These are phyloP conservation scores for Harrya chromipes DNA, from an alignment of 768 basidiomycete species.

Conservation along the genomic window DNA sequence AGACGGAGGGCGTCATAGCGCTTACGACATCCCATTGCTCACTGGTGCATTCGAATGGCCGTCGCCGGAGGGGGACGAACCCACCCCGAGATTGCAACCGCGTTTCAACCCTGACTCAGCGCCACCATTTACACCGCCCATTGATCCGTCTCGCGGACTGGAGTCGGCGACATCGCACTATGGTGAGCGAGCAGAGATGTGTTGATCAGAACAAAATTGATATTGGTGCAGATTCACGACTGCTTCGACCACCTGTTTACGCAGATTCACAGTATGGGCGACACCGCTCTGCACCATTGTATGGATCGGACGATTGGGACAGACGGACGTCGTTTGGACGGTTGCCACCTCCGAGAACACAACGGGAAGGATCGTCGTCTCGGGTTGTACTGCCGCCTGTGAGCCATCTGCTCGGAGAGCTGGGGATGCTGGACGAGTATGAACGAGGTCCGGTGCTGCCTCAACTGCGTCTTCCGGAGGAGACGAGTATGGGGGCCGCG, in stretches of 20 bases:
- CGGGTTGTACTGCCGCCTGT: slow-evolving; percentile 30
- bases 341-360: slow-evolving; percentile 6
- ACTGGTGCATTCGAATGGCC: slow-evolving; percentile 26
- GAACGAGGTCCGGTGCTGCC: slow-evolving; percentile 25
- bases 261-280: slow-evolving; percentile 22
- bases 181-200: slow-evolving; percentile 15
- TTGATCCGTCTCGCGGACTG: slow-evolving; percentile 8
- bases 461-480: slow-evolving; percentile 28
- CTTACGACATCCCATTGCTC: slow-evolving; percentile 16
- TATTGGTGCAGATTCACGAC: slow-evolving; percentile 15
- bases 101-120: slow-evolving; percentile 7
- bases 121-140: slow-evolving; percentile 17
- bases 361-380: slow-evolving; percentile 17
- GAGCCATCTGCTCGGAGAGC: slow-evolving; percentile 21
- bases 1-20: slow-evolving; percentile 10
- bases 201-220: neutral
- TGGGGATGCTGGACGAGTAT: slow-evolving; percentile 21
- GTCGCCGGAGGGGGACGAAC: slow-evolving; percentile 17
- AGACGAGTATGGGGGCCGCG: neutral
- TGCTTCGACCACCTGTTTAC: slow-evolving; percentile 17
- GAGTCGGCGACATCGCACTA: slow-evolving; percentile 11
- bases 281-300: slow-evolving; percentile 25
- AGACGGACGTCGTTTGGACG: slow-evolving; percentile 22
- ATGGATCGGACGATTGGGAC: slow-evolving; percentile 24
- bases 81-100: slow-evolving; percentile 5